Base-by-base conservation (phyloP, 202 grass and related monocot species). In the Cymbopogon flexuosus region DNA sequence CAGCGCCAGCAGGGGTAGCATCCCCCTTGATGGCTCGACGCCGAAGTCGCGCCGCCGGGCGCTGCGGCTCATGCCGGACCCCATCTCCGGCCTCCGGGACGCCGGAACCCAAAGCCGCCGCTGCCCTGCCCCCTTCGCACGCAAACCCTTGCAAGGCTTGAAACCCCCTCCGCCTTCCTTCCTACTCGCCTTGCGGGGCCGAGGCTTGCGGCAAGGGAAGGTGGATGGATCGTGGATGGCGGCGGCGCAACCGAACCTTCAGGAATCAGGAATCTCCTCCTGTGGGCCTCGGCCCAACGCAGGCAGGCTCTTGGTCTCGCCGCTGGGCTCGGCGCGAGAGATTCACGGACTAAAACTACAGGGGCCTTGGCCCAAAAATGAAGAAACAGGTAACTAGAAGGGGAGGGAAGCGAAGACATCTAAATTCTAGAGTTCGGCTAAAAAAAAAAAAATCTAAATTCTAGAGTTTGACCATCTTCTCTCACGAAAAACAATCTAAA, bases 1-100 rank as follows among this genome's bases (percentile, higher is more conserved):
- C 11, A 98, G 35, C 19, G 79, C 90, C 56, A 98, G 88, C 42
- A 98, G 86, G 35, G 92, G 86, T 37, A 98, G 83, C 81, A 95
- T 76, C 76, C 88, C 90, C 34, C 88, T 51, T 2, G 85, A 11
- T 82, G 36, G 57, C 52, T 60, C 81, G 41, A 22, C 10, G 66
- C 47, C 75, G 33, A 57, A n/a, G 46, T 77, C 51, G 51, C 64
- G 75, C 30, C 84, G 87, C 30, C 47, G 59, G 36, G 14, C 29
- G 49, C 83, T 81, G 42, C 83, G 78, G 85, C 89, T 89, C 77
- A 91, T 82, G 46, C 79, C 81, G 31, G 37, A 34, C 45, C 88
- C 87, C 80, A 80, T 89, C 47, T 23, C 79, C 43, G 4, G 54
- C 5, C 37, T 8, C 6, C 36, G 57, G 14, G 27, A 27, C 27